Base-by-base conservation (phyloP, 176 grass and related monocot species). In the Avena atlantica region DNA sequence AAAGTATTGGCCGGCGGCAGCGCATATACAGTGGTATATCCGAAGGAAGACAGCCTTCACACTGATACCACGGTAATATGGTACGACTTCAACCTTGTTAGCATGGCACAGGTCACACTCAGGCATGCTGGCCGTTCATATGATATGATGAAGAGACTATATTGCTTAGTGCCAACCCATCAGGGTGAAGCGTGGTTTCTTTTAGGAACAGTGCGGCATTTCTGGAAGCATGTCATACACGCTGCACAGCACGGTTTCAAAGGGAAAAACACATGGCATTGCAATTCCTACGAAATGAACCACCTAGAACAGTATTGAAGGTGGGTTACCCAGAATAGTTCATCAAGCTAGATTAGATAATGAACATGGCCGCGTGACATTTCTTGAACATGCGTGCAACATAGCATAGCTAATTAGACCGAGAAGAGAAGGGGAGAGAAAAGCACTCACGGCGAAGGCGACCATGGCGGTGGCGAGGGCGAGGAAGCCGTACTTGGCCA, bases 401-500 rank as follows among this genome's bases (percentile, higher is more conserved):
- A 2, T 79, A 63, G 42, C 27, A 42, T 65, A 53, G 52, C 17
- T 48, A 48, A 4, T n/a, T 20, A 77, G 25, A 81, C n/a, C 13
- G 60, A 81, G 60, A 37, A 65, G 40, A 53, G 36, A 81, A 49
- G 16, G 2, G 70, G 25, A 20, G 44, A 23, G 70, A 1, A 4
- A 56, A 75, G 31, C 1, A 94, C 94, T 99, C 76, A 99, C 97
- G 2, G 89, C 83, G 20, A 99, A 96, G 10, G 92, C 85, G 51
- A 99, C 97, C 24, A 99, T 96, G 68, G 97, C 89, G 47, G 87
- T 91, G 66, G 97, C 94, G 10, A 99, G 92, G 3, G 97, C 94
- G 78, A 99, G 97, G 87, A 99, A 99, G n/a, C 97, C 94, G 69
- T 99, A 99, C 91, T 96, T 99, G 40, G 97, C 94, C 85, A 94